Conservation (phyloP, 1,284 basidiomycete species). For the Phenoliferia sp. region DNA sequence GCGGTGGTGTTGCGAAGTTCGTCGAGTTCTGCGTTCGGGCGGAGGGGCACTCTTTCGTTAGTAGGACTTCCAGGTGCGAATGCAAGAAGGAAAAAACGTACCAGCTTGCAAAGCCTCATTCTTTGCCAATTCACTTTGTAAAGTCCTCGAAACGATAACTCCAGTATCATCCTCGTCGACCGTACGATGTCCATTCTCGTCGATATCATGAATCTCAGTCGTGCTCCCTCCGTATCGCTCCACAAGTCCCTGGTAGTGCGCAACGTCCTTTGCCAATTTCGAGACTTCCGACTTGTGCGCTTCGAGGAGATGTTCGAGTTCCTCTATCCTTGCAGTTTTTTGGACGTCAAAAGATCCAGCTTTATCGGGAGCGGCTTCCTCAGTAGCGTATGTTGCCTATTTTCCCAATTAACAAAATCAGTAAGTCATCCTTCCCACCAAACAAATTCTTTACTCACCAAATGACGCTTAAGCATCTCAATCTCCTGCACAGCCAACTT, state of each 20-base stretch:
- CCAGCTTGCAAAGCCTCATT: constrained; percentile 33
- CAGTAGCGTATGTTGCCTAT: constrained; percentile 35
- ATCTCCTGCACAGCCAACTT: constrained; percentile 33
- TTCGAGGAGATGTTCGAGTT: constrained; percentile 36
- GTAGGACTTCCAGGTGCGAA: too few relatives aligned
- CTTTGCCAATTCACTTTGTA: constrained; percentile 21
- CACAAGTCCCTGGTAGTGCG: constrained; percentile 25
- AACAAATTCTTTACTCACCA: too few relatives aligned
- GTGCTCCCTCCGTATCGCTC: constrained; percentile 30
- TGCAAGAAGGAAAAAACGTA: constrained; percentile 6
- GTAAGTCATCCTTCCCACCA: too few relatives aligned
- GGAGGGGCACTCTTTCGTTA: not conserved
- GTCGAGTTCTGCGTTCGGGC: constrained; percentile 26
- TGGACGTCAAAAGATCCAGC: constrained; percentile 34
- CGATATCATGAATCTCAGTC: constrained; percentile 26
- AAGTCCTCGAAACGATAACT: not conserved
- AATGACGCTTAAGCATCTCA: constrained; percentile 36
- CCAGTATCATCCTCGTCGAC: not conserved
- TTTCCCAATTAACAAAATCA: too few relatives aligned
- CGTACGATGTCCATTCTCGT: constrained; percentile 11
- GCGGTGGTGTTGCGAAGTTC: constrained; percentile 24
- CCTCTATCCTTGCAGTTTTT: constrained; percentile 35
- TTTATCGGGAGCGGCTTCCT: constrained; percentile 38
- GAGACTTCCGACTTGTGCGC: constrained; percentile 32
- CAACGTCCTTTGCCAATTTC: constrained; percentile 26